These are phyloP conservation scores for Bacterosira constricta DNA, from an alignment of 108 stramenopile species.

Conservation along the genomic window DNA sequence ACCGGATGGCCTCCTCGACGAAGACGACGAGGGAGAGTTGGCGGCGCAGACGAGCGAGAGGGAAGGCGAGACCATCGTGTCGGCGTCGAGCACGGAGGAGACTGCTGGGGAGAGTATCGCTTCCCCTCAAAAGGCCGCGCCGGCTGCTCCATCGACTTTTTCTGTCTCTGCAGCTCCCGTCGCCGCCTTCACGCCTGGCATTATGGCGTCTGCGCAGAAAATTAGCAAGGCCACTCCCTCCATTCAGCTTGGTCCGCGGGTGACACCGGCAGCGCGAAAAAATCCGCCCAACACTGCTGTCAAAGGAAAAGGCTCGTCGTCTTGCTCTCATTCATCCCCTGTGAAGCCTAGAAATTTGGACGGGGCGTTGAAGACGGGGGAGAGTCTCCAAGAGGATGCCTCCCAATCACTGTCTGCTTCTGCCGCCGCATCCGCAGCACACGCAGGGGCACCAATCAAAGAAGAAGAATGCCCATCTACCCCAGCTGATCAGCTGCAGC, in stretches of 20 bases:
- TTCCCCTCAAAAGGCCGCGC: not conserved
- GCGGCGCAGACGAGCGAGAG: not conserved
- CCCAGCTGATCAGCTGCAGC: not conserved
- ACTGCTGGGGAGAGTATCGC: not conserved
- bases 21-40: not conserved
- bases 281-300: slow-evolving; percentile 5
- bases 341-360: slow-evolving; percentile 34
- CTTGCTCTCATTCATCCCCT: not conserved
- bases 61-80: not conserved
- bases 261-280: slow-evolving; percentile 14
- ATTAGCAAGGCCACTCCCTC: not conserved
- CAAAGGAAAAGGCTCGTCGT: not conserved
- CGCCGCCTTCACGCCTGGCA: not conserved
- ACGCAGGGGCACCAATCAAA: not conserved
- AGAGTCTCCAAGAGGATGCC: not conserved
- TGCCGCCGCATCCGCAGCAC: not conserved
- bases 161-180: not conserved
- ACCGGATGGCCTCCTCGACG: not conserved
- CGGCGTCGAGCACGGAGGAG: not conserved
- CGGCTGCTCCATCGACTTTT: not conserved
- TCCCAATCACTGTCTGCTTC: not conserved
- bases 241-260: slow-evolving; percentile 26
- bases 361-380: slow-evolving; percentile 12
- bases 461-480: not conserved
- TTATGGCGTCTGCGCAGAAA: not conserved